Evolutionary conservation across 2,329 filamentous ascomycete genomes (phyloP), one percentile per base, ranked within the genome.

Genomic region (Aciculosporium take): DNA sequence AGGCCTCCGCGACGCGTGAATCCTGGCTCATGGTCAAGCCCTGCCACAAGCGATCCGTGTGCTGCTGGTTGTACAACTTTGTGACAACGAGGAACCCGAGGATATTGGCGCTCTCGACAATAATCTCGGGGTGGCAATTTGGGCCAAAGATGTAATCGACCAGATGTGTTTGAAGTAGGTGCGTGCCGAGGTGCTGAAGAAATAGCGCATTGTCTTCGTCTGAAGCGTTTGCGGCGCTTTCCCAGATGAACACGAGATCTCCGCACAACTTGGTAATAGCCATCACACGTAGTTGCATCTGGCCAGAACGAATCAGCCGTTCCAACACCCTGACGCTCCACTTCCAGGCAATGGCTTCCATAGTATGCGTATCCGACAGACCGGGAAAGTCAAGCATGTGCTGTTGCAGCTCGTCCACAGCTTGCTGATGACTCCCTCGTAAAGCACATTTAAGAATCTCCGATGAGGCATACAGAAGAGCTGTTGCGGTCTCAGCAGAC

Each of bases 101-200:
- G 40, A 96, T 83, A 48, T 94, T 94, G 31, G 73, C 71, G 53
- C 84, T 84, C 49, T 87, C 78, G 28, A 73, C 70, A 17, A 93
- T 91, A 40, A 96, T 76, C 54, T 94, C 87, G 1, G 88, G 86
- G 54, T 96, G 91, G 25, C 89, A 95, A 42, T 87, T 87, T 12
- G 89, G 79, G 2, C 89, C 85, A 39, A 95, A 74, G 35, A 98
- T 78, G 59, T 95, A 96, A 45, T 87, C 77, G 20, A 94, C 74
- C 21, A 96, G 66, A 40, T 79, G 77, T 30, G 81, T 80, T 6
- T 70, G 63, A 13, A 81, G 67, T 27, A 96, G 66, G 48, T 84
- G 81, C 20, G 74, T 66, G 5, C 84, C 76, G 40, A 93, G 65
- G 50, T 81, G 80, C 10, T 72, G 68, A 48, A 89, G 65, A 37